Base-by-base conservation (phyloP, 73 alveolate genomes). In the Paramecium biaurelia region DNA sequence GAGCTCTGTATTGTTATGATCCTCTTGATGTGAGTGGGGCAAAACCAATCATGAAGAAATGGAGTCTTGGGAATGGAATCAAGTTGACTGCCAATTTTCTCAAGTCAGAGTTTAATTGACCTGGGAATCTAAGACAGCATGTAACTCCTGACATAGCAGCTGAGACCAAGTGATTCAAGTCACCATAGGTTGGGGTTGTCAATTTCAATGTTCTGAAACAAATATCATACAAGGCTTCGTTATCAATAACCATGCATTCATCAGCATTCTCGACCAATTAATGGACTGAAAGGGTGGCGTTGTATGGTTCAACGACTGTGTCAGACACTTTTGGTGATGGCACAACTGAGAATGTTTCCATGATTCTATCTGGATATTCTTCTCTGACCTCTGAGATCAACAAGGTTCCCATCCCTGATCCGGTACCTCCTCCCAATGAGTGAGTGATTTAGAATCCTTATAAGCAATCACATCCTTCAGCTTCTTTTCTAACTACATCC, bases 21-120 rank as follows among this genome's bases (percentile, higher is more conserved):
- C 99, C 99, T 97, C 99, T 98, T 68, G 99, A 95, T 85, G 99
- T 98, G 74, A 98, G 97, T 34, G 99, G 99, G 45, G 99, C 99
- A 96, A 98, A 98, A 76, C 99, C 99, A 92, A 96, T 96, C 99
- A 97, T 97, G 98, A 98, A 98, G 99, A 98, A 98, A 96, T 98
- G 99, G 97, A 98, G 99, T 76, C 99, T 94, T 47, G 99, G 99
- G 99, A 98, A 98, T 85, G 99, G 99, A 86, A 98, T 96, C 96
- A 98, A 92, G 99, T 98, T 98, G 93, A 97, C 99, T 28, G 99
- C 99, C 86, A 96, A 92, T 96, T 98, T 98, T 95, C 99, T 96
- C 94, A 98, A 96, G 89, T 98, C 99, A 58, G 99, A 95, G 97
- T 98, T 98, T 85, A 97, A 93, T 93, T 97, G 98, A 56, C 99